Evolutionary conservation across 352 stramenopile genomes (phyloP), one percentile per base, ranked within the genome.

Genomic region (Blastocystis sp.): DNA sequence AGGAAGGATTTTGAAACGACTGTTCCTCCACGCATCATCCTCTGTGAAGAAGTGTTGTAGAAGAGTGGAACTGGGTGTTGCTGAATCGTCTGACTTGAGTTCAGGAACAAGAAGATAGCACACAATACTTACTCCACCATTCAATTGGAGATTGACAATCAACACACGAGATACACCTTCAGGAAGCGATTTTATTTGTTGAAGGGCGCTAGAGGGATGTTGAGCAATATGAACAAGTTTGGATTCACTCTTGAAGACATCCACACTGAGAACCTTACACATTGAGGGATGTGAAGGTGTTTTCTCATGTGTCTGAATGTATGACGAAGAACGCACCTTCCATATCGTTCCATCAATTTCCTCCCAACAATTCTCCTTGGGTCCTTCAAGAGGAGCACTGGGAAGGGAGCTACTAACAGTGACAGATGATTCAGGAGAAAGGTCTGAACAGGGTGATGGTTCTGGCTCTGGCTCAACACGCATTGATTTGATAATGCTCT

Each of bases 1-100:
- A 12, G 77, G 77, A 0, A 87, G 59, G n/a, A 87, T 11, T 43
- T 87, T 87, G 37, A 87, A 66, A 29, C 77, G 77, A 32, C 24
- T 12, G 32, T 87, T 67, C 35, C 77, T 29, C 59, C 59, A 87
- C n/a, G 71, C 54, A n/a, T 87, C 46, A n/a, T 42, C 24, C 27
- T 63, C 77, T 19, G 37, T 77, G 6, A 75, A 21, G 71, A 83
- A 67, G 6, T 42, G 71, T n/a, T 83, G 14, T 21, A 61, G 52
- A 32, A 83, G 71, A 21, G 49, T 29, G 0, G 42, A 24, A 24
- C 32, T 54, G 0, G 24, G 29, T 16, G 21, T 21, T 12, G 49
- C 21, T 57, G 54, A 61, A 19, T 19, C 71, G 12, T 83, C 71
- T 29, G 56, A 16, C 2, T 21, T 24, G 7, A 32, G 11, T 39